Evolutionary conservation across 768 basidiomycete genomes (phyloP).

Genomic region (Lentinula sp.): DNA sequence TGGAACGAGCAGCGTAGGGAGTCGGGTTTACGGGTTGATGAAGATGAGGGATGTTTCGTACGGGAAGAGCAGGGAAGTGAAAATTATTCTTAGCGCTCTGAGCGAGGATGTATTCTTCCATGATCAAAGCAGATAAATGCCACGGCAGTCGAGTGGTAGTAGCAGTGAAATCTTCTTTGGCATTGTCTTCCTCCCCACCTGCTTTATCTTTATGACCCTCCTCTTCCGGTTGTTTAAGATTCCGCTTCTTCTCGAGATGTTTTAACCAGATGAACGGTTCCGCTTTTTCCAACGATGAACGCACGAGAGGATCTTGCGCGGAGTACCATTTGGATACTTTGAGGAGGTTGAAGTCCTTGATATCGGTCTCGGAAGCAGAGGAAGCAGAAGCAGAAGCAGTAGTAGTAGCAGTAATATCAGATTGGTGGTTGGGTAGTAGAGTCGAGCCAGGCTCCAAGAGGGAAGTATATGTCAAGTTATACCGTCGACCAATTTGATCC

Average conservation of each 20-base stretch:
- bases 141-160: conserved; percentile 36
- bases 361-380: background rate
- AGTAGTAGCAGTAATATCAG: too few species aligned
- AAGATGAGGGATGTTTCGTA: background rate
- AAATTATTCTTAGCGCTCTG: conserved; percentile 18
- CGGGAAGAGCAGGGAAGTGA: conserved; percentile 9
- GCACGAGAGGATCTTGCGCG: conserved; percentile 40
- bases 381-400: background rate
- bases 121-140: conserved; percentile 62
- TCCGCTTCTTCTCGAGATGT: conserved; percentile 39
- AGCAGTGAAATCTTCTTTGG: background rate
- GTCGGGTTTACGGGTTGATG: background rate
- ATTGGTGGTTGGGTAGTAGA: too few species aligned
- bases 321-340: conserved; percentile 57
- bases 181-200: background rate
- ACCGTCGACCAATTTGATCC: conserved; percentile 63
- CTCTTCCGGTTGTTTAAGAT: too few species aligned
- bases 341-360: conserved; percentile 33
- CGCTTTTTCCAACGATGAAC: conserved; percentile 48
- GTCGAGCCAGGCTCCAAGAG: too few species aligned
- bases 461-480: conserved; percentile 43
- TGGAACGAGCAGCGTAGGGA: conserved; percentile 7
- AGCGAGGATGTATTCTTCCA: conserved; percentile 57
- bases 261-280: conserved; percentile 76
- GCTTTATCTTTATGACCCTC: background rate